phyloP scores from a whole-genome alignment of 1,139 yeast genomes.

The Nakaseomyces kungkrabaensis region DNA sequence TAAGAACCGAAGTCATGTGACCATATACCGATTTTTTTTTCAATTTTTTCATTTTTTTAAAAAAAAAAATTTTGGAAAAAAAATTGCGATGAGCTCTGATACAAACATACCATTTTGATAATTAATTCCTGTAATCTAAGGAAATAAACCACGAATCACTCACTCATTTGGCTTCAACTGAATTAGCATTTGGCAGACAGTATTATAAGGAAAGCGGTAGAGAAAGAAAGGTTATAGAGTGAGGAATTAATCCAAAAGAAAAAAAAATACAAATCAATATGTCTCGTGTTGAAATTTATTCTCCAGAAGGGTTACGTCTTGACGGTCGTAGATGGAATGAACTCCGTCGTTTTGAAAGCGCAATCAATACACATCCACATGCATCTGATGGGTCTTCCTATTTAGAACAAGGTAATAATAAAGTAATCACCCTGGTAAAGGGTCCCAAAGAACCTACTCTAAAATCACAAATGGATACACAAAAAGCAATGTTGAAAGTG shows the following conservation, averaged over 20 bases:
- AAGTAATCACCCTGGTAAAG: slow-evolving; percentile 71
- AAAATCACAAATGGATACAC: slow-evolving; percentile 37
- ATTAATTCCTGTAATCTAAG: no score
- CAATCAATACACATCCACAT: slow-evolving; percentile 77
- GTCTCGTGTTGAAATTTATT: slow-evolving; percentile 72
- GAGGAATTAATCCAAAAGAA: not conserved
- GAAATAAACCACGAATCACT: no score
- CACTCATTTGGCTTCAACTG: no score
- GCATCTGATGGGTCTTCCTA: slow-evolving; percentile 89
- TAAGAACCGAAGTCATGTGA: no score
- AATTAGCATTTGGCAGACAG: no score
- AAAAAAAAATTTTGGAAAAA: not conserved
- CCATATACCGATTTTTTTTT: no score
- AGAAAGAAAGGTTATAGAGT: no score
- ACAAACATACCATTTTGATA: no score
- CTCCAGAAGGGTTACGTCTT: slow-evolving; percentile 85
- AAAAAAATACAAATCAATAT: slow-evolving; percentile 21
- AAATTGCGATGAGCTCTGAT: not conserved
- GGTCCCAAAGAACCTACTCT: slow-evolving; percentile 83
- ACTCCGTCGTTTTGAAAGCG: slow-evolving; percentile 68
- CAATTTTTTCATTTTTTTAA: not conserved
- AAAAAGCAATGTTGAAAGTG: slow-evolving; percentile 51
- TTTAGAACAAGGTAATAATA: slow-evolving; percentile 87
- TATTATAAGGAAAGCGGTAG: no score
- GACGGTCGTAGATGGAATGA: slow-evolving; percentile 97